These are phyloP conservation scores for Aspergillus saccharolyticus DNA, from an alignment of 495 filamentous ascomycete species.

Conservation along the genomic window DNA sequence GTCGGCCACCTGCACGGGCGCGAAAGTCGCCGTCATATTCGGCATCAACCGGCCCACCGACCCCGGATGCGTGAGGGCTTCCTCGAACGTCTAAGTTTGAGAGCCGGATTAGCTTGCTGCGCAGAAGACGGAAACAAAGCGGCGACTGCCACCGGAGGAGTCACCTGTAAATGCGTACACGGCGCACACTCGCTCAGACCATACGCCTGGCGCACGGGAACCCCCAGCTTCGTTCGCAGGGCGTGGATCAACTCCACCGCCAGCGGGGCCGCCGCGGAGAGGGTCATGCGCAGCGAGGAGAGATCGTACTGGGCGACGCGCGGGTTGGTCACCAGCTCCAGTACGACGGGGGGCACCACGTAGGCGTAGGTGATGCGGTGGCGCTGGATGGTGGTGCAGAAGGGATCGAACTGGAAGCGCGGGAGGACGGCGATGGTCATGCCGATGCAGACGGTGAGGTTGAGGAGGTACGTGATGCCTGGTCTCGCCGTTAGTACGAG, in stretches of 20 bases:
- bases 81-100: slow-evolving; percentile 46
- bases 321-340: slow-evolving; percentile 67
- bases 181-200: slow-evolving; percentile 66
- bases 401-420: slow-evolving; percentile 66
- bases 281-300: slow-evolving; percentile 64
- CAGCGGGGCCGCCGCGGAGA: slow-evolving; percentile 75
- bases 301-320: slow-evolving; percentile 66
- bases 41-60: slow-evolving; percentile 68
- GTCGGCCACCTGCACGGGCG: slow-evolving; percentile 45
- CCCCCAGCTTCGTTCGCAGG: slow-evolving; percentile 57
- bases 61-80: slow-evolving; percentile 58
- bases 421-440: slow-evolving; percentile 61
- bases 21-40: slow-evolving; percentile 66
- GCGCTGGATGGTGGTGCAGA: slow-evolving; percentile 62
- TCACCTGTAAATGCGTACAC: slow-evolving; percentile 40
- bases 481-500: too few relatives aligned
- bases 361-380: slow-evolving; percentile 67
- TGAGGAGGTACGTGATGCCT: slow-evolving; percentile 48
- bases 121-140: too few relatives aligned
- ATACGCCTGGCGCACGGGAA: slow-evolving; percentile 70
- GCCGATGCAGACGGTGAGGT: slow-evolving; percentile 55
- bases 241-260: slow-evolving; percentile 67
- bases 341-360: slow-evolving; percentile 74
- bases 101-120: not conserved
- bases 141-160: not conserved